Evolutionary conservation across 179 eudicot species (phyloP), one percentile per base, ranked within the genome.

Genomic region (Beta lomatogona): DNA sequence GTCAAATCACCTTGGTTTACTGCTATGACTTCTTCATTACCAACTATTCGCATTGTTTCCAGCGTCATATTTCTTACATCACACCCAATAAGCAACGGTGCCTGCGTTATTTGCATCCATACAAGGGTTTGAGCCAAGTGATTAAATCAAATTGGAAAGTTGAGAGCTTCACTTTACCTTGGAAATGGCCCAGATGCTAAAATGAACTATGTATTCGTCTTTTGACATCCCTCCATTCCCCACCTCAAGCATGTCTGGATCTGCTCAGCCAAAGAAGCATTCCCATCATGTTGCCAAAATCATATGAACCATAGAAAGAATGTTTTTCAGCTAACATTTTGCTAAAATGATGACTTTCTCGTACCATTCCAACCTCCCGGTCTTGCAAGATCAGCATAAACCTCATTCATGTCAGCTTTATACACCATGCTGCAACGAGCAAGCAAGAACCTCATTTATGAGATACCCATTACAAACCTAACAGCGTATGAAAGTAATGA

Each of bases 351-450:
- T 4, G 46, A 8, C 54, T 76, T 61, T 46, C 53, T 58, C 91
- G 12, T 76, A 94, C 98, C 98, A 64, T 94, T 94, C 98, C 98
- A 94, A 70, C 98, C 98, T 79, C 98, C 98, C 13, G 98, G 98
- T 83, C 93, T 90, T 46, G 97, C 98, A 86, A 60, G 80, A 10
- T 84, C 89, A 31, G 98, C 95, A 65, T 91, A 92, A 77, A 79
- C 80, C 82, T 92, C 95, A 75, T 92, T 92, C 87, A 79, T 78
- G 65, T 94, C 98, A 22, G 97, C 96, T 83, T 91, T 86, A 59
- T 92, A 86, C 22, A 90, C 78, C 98, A 94, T 94, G 79, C 98
- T 94, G 88, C 80, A 50, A 13, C 52, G 45, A 70, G 6, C 9
- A 66, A 44, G 10, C 41, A 41, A 5, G 11, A 11, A 52, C 54